Evolutionary conservation across 176 grass and related monocot genomes (phyloP).

Genomic region (Bonia amplexicaulis): DNA sequence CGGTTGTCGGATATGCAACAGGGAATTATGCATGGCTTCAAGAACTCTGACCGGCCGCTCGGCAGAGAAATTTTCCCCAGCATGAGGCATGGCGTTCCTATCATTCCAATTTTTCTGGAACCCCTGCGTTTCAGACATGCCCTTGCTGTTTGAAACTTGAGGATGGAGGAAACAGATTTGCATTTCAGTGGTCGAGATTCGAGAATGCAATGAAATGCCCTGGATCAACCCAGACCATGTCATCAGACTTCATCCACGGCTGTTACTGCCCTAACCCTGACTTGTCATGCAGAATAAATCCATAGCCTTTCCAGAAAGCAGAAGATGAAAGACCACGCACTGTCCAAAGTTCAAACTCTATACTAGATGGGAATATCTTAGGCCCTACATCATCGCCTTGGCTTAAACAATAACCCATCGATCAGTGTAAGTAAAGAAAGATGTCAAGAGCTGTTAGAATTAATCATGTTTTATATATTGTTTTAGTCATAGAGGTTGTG

Average conservation of each 20-base stretch:
- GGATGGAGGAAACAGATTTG: background rate
- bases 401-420: background rate
- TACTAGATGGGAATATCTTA: background rate
- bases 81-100: too few species aligned
- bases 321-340: background rate
- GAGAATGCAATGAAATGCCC: background rate
- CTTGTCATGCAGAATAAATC: background rate
- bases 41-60: too few species aligned
- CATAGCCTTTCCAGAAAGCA: background rate
- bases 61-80: too few species aligned
- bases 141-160: too few species aligned
- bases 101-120: too few species aligned
- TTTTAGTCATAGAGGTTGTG: too few species aligned
- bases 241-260: background rate
- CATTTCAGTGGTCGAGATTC: background rate
- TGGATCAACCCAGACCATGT: background rate
- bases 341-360: background rate
- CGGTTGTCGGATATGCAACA: too few species aligned
- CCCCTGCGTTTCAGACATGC: too few species aligned
- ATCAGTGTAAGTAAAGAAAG: background rate
- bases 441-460: too few species aligned
- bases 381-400: background rate
- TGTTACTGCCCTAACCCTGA: background rate
- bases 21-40: too few species aligned
- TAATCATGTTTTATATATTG: too few species aligned